Evolutionary conservation across 1,284 basidiomycete species (phyloP).

Genomic region (Agaricales sp.): DNA sequence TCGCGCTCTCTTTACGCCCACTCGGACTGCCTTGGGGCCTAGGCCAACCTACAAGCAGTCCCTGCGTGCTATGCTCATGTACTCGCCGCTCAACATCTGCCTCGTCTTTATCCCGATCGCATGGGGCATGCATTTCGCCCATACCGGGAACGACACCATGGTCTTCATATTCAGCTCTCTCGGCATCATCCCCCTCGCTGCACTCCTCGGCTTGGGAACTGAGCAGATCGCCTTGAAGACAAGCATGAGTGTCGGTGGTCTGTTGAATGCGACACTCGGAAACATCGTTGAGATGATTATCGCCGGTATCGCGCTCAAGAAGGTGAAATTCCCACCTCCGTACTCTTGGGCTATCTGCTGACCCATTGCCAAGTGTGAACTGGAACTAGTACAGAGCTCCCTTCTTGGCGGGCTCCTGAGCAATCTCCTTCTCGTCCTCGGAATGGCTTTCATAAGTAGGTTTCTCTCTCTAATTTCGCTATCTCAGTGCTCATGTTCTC

Average conservation of each 20-base stretch:
- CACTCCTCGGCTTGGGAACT: constrained; percentile 54
- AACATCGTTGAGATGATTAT: constrained; percentile 47
- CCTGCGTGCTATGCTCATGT: constrained; percentile 24
- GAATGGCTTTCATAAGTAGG: constrained; percentile 48
- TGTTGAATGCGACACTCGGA: constrained; percentile 54
- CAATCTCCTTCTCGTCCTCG: constrained; percentile 58
- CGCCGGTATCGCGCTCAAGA: constrained; percentile 29
- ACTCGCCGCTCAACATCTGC: constrained; percentile 34
- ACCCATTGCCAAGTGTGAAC: too few species aligned
- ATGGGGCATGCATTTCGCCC: constrained; percentile 46
- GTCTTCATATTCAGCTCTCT: constrained; percentile 43
- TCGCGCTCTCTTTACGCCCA: constrained; percentile 25
- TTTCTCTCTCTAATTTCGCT: too few species aligned
- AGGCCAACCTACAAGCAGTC: constrained; percentile 26
- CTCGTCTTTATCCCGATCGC: constrained; percentile 44
- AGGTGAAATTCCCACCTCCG: too few species aligned
- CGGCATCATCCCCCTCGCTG: constrained; percentile 41
- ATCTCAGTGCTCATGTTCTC: too few species aligned
- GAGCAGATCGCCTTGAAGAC: constrained; percentile 52
- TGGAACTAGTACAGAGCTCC: constrained; percentile 55
- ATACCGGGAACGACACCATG: constrained; percentile 35
- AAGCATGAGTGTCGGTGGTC: constrained; percentile 46
- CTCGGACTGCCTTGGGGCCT: constrained; percentile 22
- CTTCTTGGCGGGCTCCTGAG: constrained; percentile 53
- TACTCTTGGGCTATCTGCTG: too few species aligned